A percentile compares a stretch with the other conserved stretches of the same genome.
Evolutionary conservation across 2,329 filamentous ascomycete genomes (phyloP).

Genomic region (Canariomyces notabilis): DNA sequence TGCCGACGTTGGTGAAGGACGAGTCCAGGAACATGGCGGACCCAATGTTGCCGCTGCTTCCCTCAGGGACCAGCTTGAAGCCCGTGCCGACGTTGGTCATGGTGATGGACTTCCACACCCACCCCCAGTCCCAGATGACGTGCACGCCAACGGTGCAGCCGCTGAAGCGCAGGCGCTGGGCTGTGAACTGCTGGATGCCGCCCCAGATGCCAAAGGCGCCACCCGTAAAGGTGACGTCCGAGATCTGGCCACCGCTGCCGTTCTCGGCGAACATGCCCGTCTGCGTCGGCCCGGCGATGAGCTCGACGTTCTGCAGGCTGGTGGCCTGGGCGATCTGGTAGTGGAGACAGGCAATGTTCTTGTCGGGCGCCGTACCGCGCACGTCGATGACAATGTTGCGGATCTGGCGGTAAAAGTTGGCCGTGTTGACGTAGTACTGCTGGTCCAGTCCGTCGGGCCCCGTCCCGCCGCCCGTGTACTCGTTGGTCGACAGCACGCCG

Average conservation of each 20-base stretch:
- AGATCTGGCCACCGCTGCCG: slow-evolving; percentile 54
- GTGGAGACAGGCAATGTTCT: slow-evolving; percentile 16
- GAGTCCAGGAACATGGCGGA: slow-evolving; percentile 20
- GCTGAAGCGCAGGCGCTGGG: slow-evolving; percentile 49
- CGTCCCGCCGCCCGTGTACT: slow-evolving; percentile 5
- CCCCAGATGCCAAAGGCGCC: slow-evolving; percentile 48
- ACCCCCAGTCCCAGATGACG: slow-evolving; percentile 70
- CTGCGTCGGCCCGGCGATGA: background rate
- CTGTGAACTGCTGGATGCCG: slow-evolving; percentile 15
- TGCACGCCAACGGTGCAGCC: slow-evolving; percentile 58
- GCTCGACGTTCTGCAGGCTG: slow-evolving; percentile 50
- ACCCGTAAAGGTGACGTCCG: slow-evolving; percentile 45
- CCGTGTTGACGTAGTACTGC: slow-evolving; percentile 13
- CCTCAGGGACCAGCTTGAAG: background rate
- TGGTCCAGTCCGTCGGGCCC: slow-evolving; percentile 1
- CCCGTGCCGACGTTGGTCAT: background rate
- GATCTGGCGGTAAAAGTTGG: slow-evolving; percentile 12
- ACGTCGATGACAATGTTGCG: slow-evolving; percentile 15
- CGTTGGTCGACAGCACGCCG: slow-evolving; percentile 8
- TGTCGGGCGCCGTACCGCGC: background rate
- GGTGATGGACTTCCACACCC: slow-evolving; percentile 2
- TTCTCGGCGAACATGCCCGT: slow-evolving; percentile 58
- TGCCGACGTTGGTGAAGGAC: slow-evolving; percentile 15
- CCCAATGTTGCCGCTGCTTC: background rate
- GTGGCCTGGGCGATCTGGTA: slow-evolving; percentile 27